Evolutionary conservation across 768 basidiomycete species (phyloP), one percentile per base, ranked within the genome.

Genomic region (Lepiota brunneoincarnata): DNA sequence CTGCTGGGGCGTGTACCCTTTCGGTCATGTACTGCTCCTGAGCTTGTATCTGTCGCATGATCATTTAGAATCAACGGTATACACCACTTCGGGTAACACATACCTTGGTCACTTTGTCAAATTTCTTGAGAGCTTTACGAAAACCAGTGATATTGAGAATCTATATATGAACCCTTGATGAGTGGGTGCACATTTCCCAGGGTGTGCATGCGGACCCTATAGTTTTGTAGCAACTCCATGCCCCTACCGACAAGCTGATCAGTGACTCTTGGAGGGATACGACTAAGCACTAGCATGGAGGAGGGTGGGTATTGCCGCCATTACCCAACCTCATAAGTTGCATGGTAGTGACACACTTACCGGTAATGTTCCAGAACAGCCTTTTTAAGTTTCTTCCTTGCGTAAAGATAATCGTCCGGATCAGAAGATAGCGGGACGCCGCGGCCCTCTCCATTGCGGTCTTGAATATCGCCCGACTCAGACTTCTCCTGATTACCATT

Each of bases 141-240:
- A 97, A 93, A 1, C 96, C 97, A 1, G 91, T 90, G 9, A 93
- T 68, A 67, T 99, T 98, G 37, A 98, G 69, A 41, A 89, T 83
- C 87, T 92, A 58, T 15, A 18, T 21, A 56, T 35, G 9, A 15
- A 34, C 7, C 10, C 31, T 23, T 10, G 14, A 51, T 26, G 26
- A 28, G 37, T 36, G 20, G 10, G 36, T 4, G 2, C 49, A 12
- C 10, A 6, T 11, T 1, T n/a, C 4, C 14, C 1, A 47, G 23
- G 12, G 17, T 39, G 14, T 3, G 6, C 38, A 31, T 2, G 65
- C 81, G 14, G 64, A 93, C 93, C 28, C 93, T 80, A 68, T 96
- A 99, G 64, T 92, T 92, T 61, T 93, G 90, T 57, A 99, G 74
- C 48, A 87, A 72, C 64, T 96, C 93, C 18, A 97, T 72, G 9